Percentiles rank a stretch among this genome's conserved stretches.
phyloP scores from a whole-genome alignment of 352 stramenopile species.

The Pythium rishiriense region DNA sequence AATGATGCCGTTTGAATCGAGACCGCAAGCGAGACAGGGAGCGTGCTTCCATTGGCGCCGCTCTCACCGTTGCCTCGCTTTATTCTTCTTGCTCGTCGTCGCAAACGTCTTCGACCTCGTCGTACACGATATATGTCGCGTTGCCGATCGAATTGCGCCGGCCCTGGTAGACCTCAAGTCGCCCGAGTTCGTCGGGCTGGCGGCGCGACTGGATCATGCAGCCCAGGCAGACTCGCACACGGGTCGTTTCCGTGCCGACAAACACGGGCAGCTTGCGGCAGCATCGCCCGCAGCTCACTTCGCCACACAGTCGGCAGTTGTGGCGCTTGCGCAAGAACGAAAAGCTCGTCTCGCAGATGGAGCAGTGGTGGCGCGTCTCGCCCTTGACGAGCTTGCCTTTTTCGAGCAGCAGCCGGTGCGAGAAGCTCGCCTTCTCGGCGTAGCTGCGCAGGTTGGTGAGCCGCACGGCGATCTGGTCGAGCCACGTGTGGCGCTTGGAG shows the following conservation, averaged over 20 bases:
- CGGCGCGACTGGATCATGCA: conserved; percentile 74
- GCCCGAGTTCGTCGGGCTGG: conserved; percentile 52
- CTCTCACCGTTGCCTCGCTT: background rate
- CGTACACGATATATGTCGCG: conserved; percentile 67
- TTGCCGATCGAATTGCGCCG: conserved; percentile 65
- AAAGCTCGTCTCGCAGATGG: conserved; percentile 65
- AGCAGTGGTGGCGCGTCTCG: conserved; percentile 55
- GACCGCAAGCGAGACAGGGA: background rate
- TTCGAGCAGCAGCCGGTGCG: conserved; percentile 50
- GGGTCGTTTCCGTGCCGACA: conserved; percentile 54
- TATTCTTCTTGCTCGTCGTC: conserved; percentile 17
- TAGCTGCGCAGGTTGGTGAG: conserved; percentile 62
- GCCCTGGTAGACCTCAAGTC: conserved; percentile 33
- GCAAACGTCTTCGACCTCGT: conserved; percentile 37
- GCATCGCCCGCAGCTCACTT: conserved; percentile 68
- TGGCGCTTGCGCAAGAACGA: conserved; percentile 79
- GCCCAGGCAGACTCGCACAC: conserved; percentile 74
- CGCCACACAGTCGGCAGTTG: conserved; percentile 73
- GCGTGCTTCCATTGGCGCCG: conserved; percentile 15
- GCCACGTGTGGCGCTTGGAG: conserved; percentile 55
- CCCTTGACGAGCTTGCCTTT: conserved; percentile 42
- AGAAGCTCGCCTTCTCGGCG: conserved; percentile 70
- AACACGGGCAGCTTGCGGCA: conserved; percentile 73
- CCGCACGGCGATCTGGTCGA: conserved; percentile 55
- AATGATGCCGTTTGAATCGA: conserved; percentile 8